These are phyloP conservation scores for Sicyos edulis DNA, from an alignment of 306 rosid species.

Conservation along the genomic window DNA sequence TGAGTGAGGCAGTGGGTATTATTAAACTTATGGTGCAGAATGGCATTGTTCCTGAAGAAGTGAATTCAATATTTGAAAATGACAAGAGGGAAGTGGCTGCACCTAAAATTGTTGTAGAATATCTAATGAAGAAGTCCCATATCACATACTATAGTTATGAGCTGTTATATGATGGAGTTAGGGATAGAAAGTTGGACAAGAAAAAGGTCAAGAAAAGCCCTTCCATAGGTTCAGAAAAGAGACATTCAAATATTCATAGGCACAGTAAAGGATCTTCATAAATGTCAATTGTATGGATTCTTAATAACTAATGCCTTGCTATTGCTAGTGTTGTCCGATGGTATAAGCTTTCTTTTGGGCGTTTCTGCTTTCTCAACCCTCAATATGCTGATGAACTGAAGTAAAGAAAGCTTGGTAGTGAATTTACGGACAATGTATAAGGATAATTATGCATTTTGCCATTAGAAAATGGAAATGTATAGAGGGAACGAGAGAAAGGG, in stretches of 20 bases:
- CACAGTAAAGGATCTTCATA: neutral
- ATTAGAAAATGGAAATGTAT: neutral
- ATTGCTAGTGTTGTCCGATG: neutral
- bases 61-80: slow-evolving; percentile 64
- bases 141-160: slow-evolving; percentile 76
- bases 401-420: neutral
- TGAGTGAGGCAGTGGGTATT: slow-evolving; percentile 64
- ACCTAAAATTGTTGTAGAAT: slow-evolving; percentile 85
- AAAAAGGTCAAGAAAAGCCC: slow-evolving; percentile 25
- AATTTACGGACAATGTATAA: neutral
- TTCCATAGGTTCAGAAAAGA: slow-evolving; percentile 1
- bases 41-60: slow-evolving; percentile 69
- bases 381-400: too few relatives aligned
- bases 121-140: slow-evolving; percentile 69
- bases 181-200: slow-evolving; percentile 53
- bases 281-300: neutral
- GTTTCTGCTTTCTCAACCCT: neutral
- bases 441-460: neutral
- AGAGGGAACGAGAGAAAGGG: neutral
- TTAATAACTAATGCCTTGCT: neutral
- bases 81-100: slow-evolving; percentile 79
- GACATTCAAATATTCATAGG: neutral
- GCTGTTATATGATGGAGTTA: slow-evolving; percentile 67
- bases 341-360: neutral
- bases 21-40: slow-evolving; percentile 68